These are phyloP conservation scores for Geosmithia putterillii DNA, from an alignment of 2,329 filamentous ascomycete genomes.

Conservation along the genomic window DNA sequence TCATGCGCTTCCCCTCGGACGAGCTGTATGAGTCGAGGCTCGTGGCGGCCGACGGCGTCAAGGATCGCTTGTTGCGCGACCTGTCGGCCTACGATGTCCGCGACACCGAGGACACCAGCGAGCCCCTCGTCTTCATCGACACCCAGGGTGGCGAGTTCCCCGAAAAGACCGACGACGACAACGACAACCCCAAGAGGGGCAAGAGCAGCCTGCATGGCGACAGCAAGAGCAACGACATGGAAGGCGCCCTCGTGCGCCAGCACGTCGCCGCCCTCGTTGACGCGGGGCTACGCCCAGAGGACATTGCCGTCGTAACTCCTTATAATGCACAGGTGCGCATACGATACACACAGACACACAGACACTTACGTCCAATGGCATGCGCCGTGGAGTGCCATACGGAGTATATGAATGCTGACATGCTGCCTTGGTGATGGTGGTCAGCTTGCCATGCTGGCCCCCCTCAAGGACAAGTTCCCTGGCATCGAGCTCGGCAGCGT, in stretches of 20 bases:
- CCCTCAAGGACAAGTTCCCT: conserved; percentile 69
- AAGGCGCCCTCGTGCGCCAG: conserved; percentile 66
- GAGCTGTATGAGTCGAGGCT: conserved; percentile 77
- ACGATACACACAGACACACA: too few relatives aligned
- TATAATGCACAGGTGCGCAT: conserved; percentile 78
- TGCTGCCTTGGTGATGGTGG: conserved; percentile 2
- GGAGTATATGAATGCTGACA: not conserved
- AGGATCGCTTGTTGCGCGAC: conserved; percentile 60
- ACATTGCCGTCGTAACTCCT: conserved; percentile 88
- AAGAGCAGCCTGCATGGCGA: conserved; percentile 33
- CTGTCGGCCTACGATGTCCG: conserved; percentile 64
- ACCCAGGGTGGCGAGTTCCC: conserved; percentile 91
- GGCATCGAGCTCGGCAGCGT: conserved; percentile 92
- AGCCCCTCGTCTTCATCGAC: conserved; percentile 87
- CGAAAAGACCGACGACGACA: conserved; percentile 63
- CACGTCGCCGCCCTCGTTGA: conserved; percentile 69
- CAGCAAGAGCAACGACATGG: conserved; percentile 87
- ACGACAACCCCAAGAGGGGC: conserved; percentile 27
- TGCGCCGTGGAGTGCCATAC: not conserved
- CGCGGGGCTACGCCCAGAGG: conserved; percentile 66
- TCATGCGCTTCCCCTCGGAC: conserved; percentile 89
- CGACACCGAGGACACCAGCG: conserved; percentile 74
- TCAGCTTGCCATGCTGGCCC: conserved; percentile 64
- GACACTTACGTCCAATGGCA: too few relatives aligned
- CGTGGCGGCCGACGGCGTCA: conserved; percentile 69